Evolutionary conservation across 306 rosid genomes (phyloP).

Genomic region (Notholithocarpus densiflorus): DNA sequence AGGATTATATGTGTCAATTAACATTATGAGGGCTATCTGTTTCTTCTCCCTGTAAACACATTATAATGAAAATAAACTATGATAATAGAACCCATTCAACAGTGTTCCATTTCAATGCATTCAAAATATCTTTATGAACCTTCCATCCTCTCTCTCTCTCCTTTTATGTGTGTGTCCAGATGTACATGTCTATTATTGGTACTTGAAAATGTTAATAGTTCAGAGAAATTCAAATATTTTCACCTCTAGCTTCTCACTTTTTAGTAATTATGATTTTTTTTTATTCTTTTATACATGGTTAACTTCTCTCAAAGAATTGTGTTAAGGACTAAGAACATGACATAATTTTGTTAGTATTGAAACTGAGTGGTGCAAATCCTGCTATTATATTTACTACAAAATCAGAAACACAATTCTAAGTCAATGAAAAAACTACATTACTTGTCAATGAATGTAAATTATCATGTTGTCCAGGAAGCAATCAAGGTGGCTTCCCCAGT

Average conservation of each 20-base stretch:
- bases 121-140: background rate
- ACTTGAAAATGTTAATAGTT: background rate
- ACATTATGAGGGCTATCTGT: background rate
- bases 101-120: background rate
- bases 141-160: background rate
- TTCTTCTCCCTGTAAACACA: background rate
- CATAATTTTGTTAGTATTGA: background rate
- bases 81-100: background rate
- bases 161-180: background rate
- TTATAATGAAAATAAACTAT: background rate
- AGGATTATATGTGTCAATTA: background rate
- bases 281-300: background rate
- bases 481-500: slow-evolving; percentile 39
- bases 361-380: background rate
- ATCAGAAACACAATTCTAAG: slow-evolving; percentile 10
- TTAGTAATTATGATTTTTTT: no score
- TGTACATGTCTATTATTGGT: background rate
- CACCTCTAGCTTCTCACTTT: background rate
- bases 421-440: slow-evolving; percentile 34
- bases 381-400: slow-evolving; percentile 10
- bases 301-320: background rate
- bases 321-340: background rate
- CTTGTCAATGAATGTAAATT: slow-evolving; percentile 35
- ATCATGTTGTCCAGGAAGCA: slow-evolving; percentile 33
- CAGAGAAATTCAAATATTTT: background rate